These are phyloP conservation scores for Novymonas esmeraldas DNA, from an alignment of 208 protist genomes.

Conservation along the genomic window DNA sequence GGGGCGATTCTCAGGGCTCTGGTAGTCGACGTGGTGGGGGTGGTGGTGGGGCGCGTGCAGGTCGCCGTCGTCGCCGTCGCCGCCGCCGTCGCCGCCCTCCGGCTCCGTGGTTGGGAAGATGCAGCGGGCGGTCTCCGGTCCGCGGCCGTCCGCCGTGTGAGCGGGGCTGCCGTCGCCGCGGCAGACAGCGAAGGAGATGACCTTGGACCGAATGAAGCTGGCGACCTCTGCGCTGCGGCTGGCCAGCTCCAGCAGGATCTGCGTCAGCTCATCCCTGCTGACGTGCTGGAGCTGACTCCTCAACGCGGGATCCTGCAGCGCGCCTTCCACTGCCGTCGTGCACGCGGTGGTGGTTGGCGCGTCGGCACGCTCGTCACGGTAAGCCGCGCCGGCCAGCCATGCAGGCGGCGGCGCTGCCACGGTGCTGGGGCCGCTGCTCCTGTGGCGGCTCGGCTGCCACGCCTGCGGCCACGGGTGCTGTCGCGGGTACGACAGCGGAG, in stretches of 20 bases:
- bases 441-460: too few relatives aligned
- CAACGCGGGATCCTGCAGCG: constrained; percentile 35
- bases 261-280: constrained; percentile 65
- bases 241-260: constrained; percentile 71
- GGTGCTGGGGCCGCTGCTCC: too few relatives aligned
- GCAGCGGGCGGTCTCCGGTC: constrained; percentile 31
- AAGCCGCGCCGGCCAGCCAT: too few relatives aligned
- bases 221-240: constrained; percentile 64
- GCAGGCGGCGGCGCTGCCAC: too few relatives aligned
- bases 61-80: too few relatives aligned
- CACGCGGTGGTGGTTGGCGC: constrained; percentile 24
- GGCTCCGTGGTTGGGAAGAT: constrained; percentile 20
- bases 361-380: too few relatives aligned
- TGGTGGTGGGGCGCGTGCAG: too few relatives aligned
- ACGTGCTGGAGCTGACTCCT: constrained; percentile 59
- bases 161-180: constrained; percentile 32
- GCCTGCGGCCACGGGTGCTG: not conserved
- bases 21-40: not conserved
- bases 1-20: constrained; percentile 34
- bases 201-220: constrained; percentile 74
- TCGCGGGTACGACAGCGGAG: constrained; percentile 2
- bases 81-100: constrained; percentile 12
- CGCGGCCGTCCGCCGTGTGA: not conserved
- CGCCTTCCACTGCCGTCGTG: constrained; percentile 8
- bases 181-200: constrained; percentile 56